These are phyloP conservation scores for Rauvolfia tetraphylla DNA, from an alignment of 257 asterid species.

Conservation along the genomic window DNA sequence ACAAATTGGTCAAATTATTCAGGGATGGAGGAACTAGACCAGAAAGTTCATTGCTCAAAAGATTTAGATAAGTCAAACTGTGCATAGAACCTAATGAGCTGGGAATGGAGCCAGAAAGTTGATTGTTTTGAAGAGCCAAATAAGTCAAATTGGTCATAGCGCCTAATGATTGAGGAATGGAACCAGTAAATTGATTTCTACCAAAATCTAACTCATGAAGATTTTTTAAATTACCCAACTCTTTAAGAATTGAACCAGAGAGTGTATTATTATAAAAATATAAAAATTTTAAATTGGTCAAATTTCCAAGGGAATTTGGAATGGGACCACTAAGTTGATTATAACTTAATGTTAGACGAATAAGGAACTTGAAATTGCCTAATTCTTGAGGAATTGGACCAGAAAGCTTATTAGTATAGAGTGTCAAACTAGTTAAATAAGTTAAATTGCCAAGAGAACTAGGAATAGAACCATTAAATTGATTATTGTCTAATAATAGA, in stretches of 20 bases:
- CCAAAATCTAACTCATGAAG: background rate
- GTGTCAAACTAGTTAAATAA: too few species aligned
- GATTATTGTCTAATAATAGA: background rate
- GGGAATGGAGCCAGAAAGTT: background rate
- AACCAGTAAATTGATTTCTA: background rate
- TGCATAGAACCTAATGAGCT: background rate
- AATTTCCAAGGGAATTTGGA: too few species aligned
- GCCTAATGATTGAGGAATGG: slow-evolving; percentile 7
- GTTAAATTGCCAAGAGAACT: background rate
- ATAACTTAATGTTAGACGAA: too few species aligned
- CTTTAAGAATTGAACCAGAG: slow-evolving; percentile 23
- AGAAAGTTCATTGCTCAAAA: background rate
- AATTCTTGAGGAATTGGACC: too few species aligned
- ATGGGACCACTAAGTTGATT: too few species aligned
- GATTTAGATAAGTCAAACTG: background rate
- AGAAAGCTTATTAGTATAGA: too few species aligned
- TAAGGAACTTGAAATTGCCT: too few species aligned
- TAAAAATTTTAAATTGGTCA: too few species aligned
- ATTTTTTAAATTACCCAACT: slow-evolving; percentile 11
- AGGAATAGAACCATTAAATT: background rate
- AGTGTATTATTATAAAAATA: too few species aligned
- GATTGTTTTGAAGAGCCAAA: background rate
- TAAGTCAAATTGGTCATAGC: background rate
- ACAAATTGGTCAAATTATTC: too few species aligned
- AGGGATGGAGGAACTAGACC: slow-evolving; percentile 1